A percentile compares a stretch with the other conserved stretches of the same genome.
Evolutionary conservation across 73 alveolate species (phyloP).

Genomic region (Blepharisma stoltei): DNA sequence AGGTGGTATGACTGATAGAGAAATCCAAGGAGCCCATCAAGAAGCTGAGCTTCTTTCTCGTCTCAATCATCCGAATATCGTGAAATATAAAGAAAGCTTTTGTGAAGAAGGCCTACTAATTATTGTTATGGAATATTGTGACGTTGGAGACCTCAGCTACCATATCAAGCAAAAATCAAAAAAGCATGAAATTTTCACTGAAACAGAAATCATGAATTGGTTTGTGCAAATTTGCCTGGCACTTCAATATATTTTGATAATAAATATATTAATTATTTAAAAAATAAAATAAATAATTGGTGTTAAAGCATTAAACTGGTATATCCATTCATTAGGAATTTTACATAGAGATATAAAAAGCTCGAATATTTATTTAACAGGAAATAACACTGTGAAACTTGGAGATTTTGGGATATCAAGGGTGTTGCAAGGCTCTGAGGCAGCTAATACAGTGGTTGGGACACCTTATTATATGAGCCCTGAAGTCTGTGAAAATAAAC

Average conservation of each 20-base stretch:
- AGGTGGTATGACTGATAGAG: conserved; percentile 33
- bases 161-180: conserved; percentile 55
- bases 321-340: conserved; percentile 71
- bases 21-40: conserved; percentile 58
- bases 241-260: conserved; percentile 59
- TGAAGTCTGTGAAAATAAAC: conserved; percentile 91
- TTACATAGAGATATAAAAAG: conserved; percentile 82
- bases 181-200: conserved; percentile 59
- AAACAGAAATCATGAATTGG: conserved; percentile 72
- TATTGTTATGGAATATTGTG: conserved; percentile 82
- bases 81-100: conserved; percentile 77
- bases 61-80: conserved; percentile 86
- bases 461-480: conserved; percentile 58
- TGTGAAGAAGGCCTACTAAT: conserved; percentile 63
- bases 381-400: conserved; percentile 46
- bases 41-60: conserved; percentile 65
- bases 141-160: conserved; percentile 61
- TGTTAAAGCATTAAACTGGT: too few species aligned
- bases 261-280: too few species aligned
- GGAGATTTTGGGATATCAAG: conserved; percentile 73
- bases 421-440: conserved; percentile 38
- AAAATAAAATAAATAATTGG: too few species aligned
- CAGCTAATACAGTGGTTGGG: conserved; percentile 42
- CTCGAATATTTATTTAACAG: conserved; percentile 49
- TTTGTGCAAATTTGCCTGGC: conserved; percentile 65